Conservation (phyloP, 2,329 filamentous ascomycete genomes). For the Bipolaris gigantea region DNA sequence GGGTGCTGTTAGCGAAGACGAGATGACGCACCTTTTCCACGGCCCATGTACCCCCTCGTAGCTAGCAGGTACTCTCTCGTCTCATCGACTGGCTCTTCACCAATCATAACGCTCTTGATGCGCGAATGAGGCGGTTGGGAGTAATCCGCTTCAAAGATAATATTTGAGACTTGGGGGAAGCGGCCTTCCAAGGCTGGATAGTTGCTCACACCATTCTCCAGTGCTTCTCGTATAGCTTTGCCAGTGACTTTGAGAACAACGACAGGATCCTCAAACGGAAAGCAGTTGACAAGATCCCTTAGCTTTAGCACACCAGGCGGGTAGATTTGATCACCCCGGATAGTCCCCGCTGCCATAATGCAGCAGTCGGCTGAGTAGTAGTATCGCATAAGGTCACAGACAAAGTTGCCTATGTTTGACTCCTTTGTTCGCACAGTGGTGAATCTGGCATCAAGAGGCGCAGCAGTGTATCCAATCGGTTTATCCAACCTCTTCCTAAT, state of each 20-base stretch:
- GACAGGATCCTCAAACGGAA: slow-evolving; percentile 89
- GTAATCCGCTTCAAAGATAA: slow-evolving; percentile 73
- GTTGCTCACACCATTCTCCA: slow-evolving; percentile 80
- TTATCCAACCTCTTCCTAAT: slow-evolving; percentile 78
- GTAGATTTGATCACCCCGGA: slow-evolving; percentile 86
- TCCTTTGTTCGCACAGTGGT: slow-evolving; percentile 76
- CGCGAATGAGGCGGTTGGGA: slow-evolving; percentile 62
- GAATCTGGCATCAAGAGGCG: slow-evolving; percentile 83
- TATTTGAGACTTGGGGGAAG: slow-evolving; percentile 86
- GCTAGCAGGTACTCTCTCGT: slow-evolving; percentile 70
- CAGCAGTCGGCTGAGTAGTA: slow-evolving; percentile 81
- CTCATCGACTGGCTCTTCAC: slow-evolving; percentile 62
- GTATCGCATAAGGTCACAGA: slow-evolving; percentile 86
- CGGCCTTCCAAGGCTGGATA: slow-evolving; percentile 82
- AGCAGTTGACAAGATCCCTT: slow-evolving; percentile 84
- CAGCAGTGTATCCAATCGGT: slow-evolving; percentile 76
- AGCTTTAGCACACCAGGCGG: slow-evolving; percentile 75
- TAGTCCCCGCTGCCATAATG: slow-evolving; percentile 82
- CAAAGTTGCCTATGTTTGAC: slow-evolving; percentile 86
- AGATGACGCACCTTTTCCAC: slow-evolving; percentile 61
- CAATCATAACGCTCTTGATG: slow-evolving; percentile 64
- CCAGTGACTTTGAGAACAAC: slow-evolving; percentile 75
- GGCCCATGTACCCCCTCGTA: slow-evolving; percentile 85
- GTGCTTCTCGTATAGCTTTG: slow-evolving; percentile 71
- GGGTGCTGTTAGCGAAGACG: not conserved